Evolutionary conservation across 768 basidiomycete genomes (phyloP).

Genomic region (Auriculariales sp.): DNA sequence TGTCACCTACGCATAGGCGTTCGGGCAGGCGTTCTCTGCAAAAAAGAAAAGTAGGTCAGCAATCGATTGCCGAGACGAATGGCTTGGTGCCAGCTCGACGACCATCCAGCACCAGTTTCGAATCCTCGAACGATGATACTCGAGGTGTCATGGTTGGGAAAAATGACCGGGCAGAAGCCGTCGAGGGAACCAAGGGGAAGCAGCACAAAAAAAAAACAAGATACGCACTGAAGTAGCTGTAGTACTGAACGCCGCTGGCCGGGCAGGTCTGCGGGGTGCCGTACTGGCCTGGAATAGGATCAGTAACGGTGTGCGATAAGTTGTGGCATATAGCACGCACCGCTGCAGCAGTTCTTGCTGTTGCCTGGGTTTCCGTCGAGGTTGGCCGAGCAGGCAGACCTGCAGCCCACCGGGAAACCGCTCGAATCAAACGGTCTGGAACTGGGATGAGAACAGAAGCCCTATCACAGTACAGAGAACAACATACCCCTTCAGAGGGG

Average conservation of each 20-base stretch:
- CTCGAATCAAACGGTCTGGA: slow-evolving; percentile 36
- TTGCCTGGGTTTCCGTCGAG: slow-evolving; percentile 27
- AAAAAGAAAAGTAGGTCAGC: background rate
- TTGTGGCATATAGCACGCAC: no score
- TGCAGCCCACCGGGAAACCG: slow-evolving; percentile 47
- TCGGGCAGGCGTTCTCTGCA: slow-evolving; percentile 27
- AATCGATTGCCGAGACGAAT: background rate
- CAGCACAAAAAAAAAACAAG: no score
- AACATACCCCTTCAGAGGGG: slow-evolving; percentile 32
- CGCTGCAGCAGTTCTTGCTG: slow-evolving; percentile 53
- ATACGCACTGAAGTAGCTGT: slow-evolving; percentile 10
- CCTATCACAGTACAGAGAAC: no score
- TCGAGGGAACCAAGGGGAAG: no score
- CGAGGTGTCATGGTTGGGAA: no score
- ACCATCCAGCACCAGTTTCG: no score
- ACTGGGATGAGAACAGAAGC: no score
- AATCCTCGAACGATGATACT: no score
- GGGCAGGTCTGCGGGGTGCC: slow-evolving; percentile 43
- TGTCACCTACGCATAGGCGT: slow-evolving; percentile 36
- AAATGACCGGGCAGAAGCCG: no score
- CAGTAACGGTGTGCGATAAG: no score
- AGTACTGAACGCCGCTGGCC: slow-evolving; percentile 21
- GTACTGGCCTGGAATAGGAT: no score
- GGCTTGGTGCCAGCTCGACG: no score
- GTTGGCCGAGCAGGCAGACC: slow-evolving; percentile 37